Evolutionary conservation across 768 basidiomycete genomes (phyloP), one percentile per base, ranked within the genome.

Genomic region (Infundibulicybe gibba): DNA sequence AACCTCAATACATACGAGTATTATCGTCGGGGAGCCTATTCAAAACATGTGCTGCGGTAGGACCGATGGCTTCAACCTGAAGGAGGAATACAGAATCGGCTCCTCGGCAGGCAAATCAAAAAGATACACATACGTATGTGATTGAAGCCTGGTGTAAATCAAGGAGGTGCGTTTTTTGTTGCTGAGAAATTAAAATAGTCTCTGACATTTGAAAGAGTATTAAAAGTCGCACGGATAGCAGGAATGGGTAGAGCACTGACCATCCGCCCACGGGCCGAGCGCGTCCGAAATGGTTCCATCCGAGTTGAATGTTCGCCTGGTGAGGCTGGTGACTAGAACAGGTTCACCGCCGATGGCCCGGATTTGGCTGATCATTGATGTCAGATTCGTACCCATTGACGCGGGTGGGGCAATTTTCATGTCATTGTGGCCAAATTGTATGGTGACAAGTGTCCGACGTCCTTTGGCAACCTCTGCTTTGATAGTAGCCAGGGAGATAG

Each of bases 381-480:
- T 72, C 34, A 72, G 40, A 45, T 75, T 72, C 1, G 62, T 64
- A 6, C 69, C 69, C 71, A 73, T 73, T 0, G 68, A 71, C 47
- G 66, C 71, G 3, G 71, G 69, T 35, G 69, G 63, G 0, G 68
- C 70, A 40, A 74, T 69, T 49, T 69, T 68, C 58, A 61, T 61
- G 46, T 68, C 67, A 39, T 69, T 73, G 50, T 73, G 71, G 0
- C 71, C 71, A 40, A 74, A 74, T 43, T 72, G 71, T 16, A 74
- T 61, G 1, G 70, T 74, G 12, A 68, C 67, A 14, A 66, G 50
- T 2, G 68, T 70, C 17, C 65, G 53, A 16, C 64, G 56, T 16
- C 61, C 66, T 49, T 65, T 66, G 12, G 63, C 61, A 6, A 72
- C 61, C 53, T 71, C 64, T 15, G 50, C 54, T 49, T 59, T 46